Evolutionary conservation across 2,329 filamentous ascomycete genomes (phyloP).

Genomic region (Sordariomycetes sp.): DNA sequence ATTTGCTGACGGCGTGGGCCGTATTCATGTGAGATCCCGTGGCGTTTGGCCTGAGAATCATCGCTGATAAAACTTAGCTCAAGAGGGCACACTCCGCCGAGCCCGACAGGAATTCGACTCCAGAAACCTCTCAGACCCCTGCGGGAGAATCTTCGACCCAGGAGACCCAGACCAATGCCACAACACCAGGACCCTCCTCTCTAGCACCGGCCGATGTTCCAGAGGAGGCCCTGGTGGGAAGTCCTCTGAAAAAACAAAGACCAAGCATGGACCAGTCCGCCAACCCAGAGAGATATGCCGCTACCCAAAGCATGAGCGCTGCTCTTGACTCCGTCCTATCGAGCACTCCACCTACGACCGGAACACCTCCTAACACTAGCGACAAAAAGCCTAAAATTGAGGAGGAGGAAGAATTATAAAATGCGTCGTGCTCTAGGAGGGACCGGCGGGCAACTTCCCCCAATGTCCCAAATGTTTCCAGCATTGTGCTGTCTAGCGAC

Average conservation of each 20-base stretch:
- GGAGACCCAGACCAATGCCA: no score
- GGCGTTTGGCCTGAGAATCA: conserved; percentile 6
- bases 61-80: conserved; percentile 38
- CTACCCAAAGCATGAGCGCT: conserved; percentile 23
- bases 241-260: conserved; percentile 68
- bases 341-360: conserved; percentile 6
- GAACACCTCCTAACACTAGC: conserved; percentile 8
- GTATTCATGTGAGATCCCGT: conserved; percentile 59
- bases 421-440: no score
- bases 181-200: no score
- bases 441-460: not conserved
- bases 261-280: conserved; percentile 37
- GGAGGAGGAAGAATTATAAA: conserved; percentile 30
- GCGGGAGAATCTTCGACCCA: no score
- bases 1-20: conserved; percentile 70
- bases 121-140: conserved; percentile 23
- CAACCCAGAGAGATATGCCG: conserved; percentile 13
- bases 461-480: not conserved
- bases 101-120: conserved; percentile 37
- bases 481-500: no score
- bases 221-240: conserved; percentile 44
- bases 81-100: conserved; percentile 75
- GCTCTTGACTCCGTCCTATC: conserved; percentile 21
- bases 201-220: conserved; percentile 22
- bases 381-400: conserved; percentile 15